Percentiles rank a stretch among this genome's conserved stretches.
Evolutionary conservation across 225 moss, liverwort and hornwort genomes (phyloP).

Genomic region (Pseudoscleropodium purum): DNA sequence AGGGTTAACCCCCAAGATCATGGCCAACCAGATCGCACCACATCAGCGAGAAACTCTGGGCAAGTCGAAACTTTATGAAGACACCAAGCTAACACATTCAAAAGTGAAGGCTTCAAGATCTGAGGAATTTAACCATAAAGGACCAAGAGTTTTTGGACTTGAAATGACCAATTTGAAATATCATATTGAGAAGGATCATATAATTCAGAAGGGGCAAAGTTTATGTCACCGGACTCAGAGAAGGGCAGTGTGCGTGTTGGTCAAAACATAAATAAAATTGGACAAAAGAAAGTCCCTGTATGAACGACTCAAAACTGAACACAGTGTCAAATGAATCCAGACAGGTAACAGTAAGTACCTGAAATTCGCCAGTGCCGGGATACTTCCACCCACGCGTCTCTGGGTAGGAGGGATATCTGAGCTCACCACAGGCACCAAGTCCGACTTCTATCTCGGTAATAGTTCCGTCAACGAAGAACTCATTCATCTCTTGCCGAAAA

Average conservation of each 20-base stretch:
- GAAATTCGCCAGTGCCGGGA: conserved; percentile 73
- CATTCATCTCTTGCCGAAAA: conserved; percentile 42
- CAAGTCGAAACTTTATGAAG: neutral
- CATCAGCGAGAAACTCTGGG: neutral
- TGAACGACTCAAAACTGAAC: neutral
- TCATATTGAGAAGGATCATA: neutral
- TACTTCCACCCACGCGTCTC: conserved; percentile 66
- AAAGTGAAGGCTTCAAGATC: neutral
- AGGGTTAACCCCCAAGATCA: neutral
- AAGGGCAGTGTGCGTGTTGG: neutral
- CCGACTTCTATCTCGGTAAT: conserved; percentile 59
- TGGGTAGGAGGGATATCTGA: conserved; percentile 68
- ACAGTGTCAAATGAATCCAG: neutral
- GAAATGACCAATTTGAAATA: neutral
- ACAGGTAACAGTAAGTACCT: conserved; percentile 26
- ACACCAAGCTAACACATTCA: neutral
- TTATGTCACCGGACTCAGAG: neutral
- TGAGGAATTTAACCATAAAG: neutral
- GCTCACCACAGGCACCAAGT: conserved; percentile 70
- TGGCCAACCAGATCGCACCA: neutral
- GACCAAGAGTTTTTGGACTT: neutral
- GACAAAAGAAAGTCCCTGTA: neutral
- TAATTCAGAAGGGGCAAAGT: neutral
- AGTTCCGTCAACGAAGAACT: conserved; percentile 36
- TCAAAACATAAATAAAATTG: neutral